phyloP scores from a whole-genome alignment of 345 rosid species.

The Brassica napus region DNA sequence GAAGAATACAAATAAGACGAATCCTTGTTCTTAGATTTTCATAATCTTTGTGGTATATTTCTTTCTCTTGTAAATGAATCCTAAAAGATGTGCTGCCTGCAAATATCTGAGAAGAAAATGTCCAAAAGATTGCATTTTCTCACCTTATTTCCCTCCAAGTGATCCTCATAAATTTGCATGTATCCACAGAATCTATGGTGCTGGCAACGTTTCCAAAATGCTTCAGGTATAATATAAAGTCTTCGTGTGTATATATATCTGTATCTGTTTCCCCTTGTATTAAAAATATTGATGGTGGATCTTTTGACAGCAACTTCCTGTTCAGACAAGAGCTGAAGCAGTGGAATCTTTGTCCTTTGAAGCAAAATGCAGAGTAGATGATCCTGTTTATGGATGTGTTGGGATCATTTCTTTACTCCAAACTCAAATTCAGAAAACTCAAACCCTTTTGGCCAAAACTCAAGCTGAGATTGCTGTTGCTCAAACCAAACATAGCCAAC shows the following conservation, averaged over 20 bases:
- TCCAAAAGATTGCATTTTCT: background rate
- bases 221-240: background rate
- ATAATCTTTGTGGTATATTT: background rate
- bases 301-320: background rate
- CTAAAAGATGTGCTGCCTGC: background rate
- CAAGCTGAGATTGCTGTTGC: background rate
- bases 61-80: background rate
- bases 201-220: background rate
- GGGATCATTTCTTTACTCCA: background rate
- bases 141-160: background rate
- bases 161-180: background rate
- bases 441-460: background rate
- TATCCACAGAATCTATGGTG: background rate
- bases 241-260: background rate
- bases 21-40: background rate
- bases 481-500: background rate
- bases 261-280: background rate
- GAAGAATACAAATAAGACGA: background rate
- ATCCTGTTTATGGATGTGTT: background rate
- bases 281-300: background rate
- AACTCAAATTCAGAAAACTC: background rate
- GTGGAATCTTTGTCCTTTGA: background rate
- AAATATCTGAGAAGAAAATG: background rate
- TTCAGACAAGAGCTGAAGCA: background rate
- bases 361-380: background rate